These are phyloP conservation scores for Henningerozyma blattae DNA, from an alignment of 805 yeast species.

Conservation along the genomic window DNA sequence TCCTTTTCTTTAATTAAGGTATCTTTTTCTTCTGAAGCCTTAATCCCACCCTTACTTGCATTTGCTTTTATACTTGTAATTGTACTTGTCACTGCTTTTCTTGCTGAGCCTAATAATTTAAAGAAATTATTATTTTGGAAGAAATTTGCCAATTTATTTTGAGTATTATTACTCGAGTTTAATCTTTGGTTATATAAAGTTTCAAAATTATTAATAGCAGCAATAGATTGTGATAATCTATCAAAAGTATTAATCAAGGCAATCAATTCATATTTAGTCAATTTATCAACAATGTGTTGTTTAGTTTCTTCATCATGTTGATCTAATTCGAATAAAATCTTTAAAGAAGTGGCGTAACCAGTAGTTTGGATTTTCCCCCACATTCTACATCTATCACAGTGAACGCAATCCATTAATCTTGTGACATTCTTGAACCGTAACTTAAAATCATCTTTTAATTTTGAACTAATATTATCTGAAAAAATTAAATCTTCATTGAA, in stretches of 20 bases:
- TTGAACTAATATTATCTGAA: slow-evolving; percentile 30
- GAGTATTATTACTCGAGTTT: slow-evolving; percentile 5
- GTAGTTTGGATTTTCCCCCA: slow-evolving; percentile 98
- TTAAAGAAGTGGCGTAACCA: slow-evolving; percentile 95
- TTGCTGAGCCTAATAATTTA: slow-evolving; percentile 21
- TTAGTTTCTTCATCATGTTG: slow-evolving; percentile 31
- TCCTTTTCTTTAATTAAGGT: not conserved
- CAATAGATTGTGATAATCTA: slow-evolving; percentile 74
- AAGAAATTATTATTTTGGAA: slow-evolving; percentile 24
- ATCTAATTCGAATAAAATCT: slow-evolving; percentile 69
- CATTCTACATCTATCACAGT: slow-evolving; percentile 92
- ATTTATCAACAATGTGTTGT: slow-evolving; percentile 40
- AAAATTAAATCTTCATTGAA: slow-evolving; percentile 42
- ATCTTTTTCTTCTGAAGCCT: not conserved
- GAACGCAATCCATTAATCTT: slow-evolving; percentile 94
- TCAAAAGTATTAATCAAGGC: slow-evolving; percentile 89
- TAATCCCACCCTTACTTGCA: too few species aligned
- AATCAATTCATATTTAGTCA: slow-evolving; percentile 73
- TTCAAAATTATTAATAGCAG: slow-evolving; percentile 63
- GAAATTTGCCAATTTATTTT: slow-evolving; percentile 11
- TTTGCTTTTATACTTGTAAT: not conserved
- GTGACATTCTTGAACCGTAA: slow-evolving; percentile 80
- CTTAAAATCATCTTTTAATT: slow-evolving; percentile 75
- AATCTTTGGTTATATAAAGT: slow-evolving; percentile 32
- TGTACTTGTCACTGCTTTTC: slow-evolving; percentile 4